Evolutionary conservation across 129 eudicot species (phyloP).

Genomic region (Deinandra increscens): DNA sequence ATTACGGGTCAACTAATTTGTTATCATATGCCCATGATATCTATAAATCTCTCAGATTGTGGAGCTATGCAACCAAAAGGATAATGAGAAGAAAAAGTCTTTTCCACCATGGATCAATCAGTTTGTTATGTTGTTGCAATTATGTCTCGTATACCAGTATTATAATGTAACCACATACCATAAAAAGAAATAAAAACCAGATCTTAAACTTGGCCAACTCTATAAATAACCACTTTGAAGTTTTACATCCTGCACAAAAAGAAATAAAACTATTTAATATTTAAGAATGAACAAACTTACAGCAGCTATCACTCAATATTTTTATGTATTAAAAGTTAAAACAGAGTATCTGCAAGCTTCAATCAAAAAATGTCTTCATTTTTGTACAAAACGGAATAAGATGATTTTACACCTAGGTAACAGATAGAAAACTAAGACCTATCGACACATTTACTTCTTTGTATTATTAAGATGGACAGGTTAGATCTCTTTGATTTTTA

Average conservation of each 20-base stretch:
- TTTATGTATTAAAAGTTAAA: too few species aligned
- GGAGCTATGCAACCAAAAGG: too few species aligned
- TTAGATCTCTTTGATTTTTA: too few species aligned
- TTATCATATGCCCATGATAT: too few species aligned
- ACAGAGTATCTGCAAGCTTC: not conserved
- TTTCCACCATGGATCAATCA: too few species aligned
- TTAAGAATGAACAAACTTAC: too few species aligned
- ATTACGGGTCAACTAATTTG: too few species aligned
- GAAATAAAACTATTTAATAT: not conserved
- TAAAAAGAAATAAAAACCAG: slow-evolving; percentile 3
- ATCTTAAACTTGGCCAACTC: slow-evolving; percentile 23
- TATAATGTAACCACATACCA: slow-evolving; percentile 19
- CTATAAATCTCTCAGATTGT: too few species aligned
- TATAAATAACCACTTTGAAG: slow-evolving; percentile 10
- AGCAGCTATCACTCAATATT: too few species aligned
- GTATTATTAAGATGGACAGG: not conserved
- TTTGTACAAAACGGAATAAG: not conserved
- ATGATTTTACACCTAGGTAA: not conserved
- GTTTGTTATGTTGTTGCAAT: too few species aligned
- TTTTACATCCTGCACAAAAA: slow-evolving; percentile 28
- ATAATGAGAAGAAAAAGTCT: too few species aligned
- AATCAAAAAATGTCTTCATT: slow-evolving; percentile 4
- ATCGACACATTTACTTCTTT: not conserved
- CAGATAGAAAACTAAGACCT: not conserved
- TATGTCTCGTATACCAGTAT: too few species aligned